Evolutionary conservation across 805 yeast genomes (phyloP).

Genomic region (Starmerella riodocensis): DNA sequence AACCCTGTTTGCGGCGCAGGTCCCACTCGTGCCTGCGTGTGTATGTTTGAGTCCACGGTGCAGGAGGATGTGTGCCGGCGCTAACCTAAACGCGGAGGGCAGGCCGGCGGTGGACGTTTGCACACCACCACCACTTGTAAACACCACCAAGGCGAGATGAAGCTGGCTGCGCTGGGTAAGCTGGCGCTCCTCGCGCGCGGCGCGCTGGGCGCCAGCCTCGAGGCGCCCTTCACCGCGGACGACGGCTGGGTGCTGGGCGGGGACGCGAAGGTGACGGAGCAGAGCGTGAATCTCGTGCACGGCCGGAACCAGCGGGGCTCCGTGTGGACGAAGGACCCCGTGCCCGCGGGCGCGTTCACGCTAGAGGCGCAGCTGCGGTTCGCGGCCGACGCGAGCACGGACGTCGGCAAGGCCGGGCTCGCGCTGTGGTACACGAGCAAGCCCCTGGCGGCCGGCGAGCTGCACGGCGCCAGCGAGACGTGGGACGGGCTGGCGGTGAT

Average conservation of each 20-base stretch:
- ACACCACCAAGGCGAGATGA: too few relatives aligned
- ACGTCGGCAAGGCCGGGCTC: conserved; percentile 27
- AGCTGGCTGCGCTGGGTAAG: not conserved
- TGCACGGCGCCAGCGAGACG: conserved; percentile 28
- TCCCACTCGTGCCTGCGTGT: too few relatives aligned
- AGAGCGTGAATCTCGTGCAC: conserved; percentile 16
- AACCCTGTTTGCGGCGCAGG: too few relatives aligned
- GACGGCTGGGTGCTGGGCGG: conserved; percentile 15
- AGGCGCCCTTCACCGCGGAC: conserved; percentile 11
- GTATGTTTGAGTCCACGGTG: too few relatives aligned
- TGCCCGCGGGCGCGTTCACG: conserved; percentile 27
- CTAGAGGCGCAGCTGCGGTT: conserved; percentile 26
- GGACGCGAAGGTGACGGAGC: conserved; percentile 10
- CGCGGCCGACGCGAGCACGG: conserved; percentile 12
- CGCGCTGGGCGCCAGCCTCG: conserved; percentile 5
- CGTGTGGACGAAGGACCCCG: conserved; percentile 26
- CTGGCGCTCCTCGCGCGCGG: conserved; percentile 3
- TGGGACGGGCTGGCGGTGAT: conserved; percentile 33
- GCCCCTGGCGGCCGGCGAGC: conserved; percentile 25
- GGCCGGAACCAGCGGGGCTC: conserved; percentile 21
- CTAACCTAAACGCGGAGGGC: too few relatives aligned
- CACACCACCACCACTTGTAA: too few relatives aligned
- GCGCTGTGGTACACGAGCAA: conserved; percentile 29
- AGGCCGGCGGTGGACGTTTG: too few relatives aligned
- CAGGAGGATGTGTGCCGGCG: too few relatives aligned